Conservation (phyloP, 2,329 filamentous ascomycete genomes). For the Colletotrichum navitas region DNA sequence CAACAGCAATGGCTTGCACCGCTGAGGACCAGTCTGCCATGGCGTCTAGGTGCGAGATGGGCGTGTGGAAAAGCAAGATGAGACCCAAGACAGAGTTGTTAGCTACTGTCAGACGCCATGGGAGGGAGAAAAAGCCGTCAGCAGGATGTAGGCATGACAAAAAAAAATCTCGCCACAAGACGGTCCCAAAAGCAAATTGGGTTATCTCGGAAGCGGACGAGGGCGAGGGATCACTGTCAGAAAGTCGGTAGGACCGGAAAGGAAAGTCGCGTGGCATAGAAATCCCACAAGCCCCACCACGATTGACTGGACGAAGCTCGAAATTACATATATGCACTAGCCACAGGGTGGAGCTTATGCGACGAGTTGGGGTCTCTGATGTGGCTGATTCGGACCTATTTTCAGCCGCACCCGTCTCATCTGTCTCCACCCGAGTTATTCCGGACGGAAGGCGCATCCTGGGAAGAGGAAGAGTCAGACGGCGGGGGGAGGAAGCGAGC, state of each 20-base stretch:
- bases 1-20: slow-evolving; percentile 57
- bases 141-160: not conserved
- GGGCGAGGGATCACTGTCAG: not conserved
- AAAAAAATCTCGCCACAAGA: not conserved
- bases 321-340: slow-evolving; percentile 6
- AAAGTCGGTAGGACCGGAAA: slow-evolving; percentile 19
- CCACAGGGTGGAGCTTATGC: not conserved
- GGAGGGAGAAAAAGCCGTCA: not conserved
- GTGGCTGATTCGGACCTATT: not conserved
- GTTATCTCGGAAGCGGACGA: not conserved
- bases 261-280: slow-evolving; percentile 21
- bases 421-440: slow-evolving; percentile 24
- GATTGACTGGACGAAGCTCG: not conserved
- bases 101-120: slow-evolving; percentile 21
- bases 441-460: slow-evolving; percentile 16
- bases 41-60: slow-evolving; percentile 2
- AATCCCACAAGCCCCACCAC: slow-evolving; percentile 35
- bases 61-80: slow-evolving; percentile 10
- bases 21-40: slow-evolving; percentile 44
- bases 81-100: slow-evolving; percentile 46
- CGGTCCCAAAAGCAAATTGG: not conserved
- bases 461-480: slow-evolving; percentile 20
- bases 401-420: not conserved
- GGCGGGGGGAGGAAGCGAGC: slow-evolving; percentile 30
- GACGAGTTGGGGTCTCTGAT: not conserved